Percentiles rank a stretch among this genome's conserved stretches.
Conservation (phyloP, 345 rosid genomes). For the Linum trigynum region DNA sequence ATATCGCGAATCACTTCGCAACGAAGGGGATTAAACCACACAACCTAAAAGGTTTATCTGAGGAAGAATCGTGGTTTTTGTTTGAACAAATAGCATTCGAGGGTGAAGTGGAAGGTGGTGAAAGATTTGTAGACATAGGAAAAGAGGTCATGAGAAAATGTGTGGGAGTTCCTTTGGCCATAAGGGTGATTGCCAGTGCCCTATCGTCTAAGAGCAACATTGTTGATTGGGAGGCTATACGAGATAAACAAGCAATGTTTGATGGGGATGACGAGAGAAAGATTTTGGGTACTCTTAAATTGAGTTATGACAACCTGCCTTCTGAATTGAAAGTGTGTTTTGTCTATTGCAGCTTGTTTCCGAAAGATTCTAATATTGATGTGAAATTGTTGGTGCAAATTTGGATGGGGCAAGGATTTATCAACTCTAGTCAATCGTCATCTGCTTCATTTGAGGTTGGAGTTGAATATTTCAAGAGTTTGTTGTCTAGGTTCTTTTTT, state of each 20-base stretch:
- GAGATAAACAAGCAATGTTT: not conserved
- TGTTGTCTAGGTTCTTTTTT: not conserved
- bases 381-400: not conserved
- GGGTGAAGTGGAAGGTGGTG: not conserved
- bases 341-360: too few species aligned
- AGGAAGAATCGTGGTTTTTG: not conserved
- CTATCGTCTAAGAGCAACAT: not conserved
- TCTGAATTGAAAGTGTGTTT: too few species aligned
- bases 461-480: slow-evolving; percentile 2
- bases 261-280: not conserved
- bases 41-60: not conserved
- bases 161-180: not conserved
- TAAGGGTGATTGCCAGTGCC: not conserved
- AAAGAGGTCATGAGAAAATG: not conserved
- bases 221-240: not conserved
- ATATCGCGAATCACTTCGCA: not conserved
- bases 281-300: not conserved
- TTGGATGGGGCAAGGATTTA: not conserved
- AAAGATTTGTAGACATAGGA: not conserved
- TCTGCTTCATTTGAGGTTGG: not conserved
- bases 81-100: not conserved
- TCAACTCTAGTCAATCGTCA: not conserved
- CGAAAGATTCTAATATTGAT: not conserved
- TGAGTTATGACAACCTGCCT: slow-evolving; percentile 2
- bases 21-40: not conserved